phyloP scores from a whole-genome alignment of 768 basidiomycete species.

The Mrakia hoshinonis region DNA sequence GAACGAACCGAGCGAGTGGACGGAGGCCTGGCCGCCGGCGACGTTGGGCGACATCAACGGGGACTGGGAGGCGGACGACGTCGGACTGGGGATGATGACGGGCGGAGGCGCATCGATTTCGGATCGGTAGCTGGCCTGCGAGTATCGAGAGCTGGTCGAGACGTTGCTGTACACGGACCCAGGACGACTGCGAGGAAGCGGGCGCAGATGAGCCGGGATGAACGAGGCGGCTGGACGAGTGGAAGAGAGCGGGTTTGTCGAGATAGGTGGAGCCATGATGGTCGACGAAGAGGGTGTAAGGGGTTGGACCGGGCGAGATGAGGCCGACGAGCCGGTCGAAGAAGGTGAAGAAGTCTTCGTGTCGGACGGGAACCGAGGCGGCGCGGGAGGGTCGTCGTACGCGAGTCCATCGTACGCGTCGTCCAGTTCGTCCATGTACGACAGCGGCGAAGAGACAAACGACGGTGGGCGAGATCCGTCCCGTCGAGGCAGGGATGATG shows the following conservation, averaged over 20 bases:
- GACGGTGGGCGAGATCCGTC: not conserved
- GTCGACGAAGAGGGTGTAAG: not conserved
- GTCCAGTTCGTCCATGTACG: conserved; percentile 3
- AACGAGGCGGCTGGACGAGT: not conserved
- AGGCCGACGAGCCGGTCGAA: not conserved
- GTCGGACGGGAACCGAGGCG: not conserved
- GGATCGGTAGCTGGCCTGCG: conserved; percentile 19
- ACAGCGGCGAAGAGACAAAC: not conserved
- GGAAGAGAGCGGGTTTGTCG: not conserved
- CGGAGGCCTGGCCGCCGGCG: not conserved
- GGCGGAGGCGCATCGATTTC: conserved; percentile 21
- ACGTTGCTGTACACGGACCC: conserved; percentile 13
- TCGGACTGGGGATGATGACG: not conserved
- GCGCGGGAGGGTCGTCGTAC: conserved; percentile 11
- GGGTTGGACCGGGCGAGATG: not conserved
- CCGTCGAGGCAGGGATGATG: not conserved
- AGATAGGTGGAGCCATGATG: not conserved
- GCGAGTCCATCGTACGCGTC: conserved; percentile 23
- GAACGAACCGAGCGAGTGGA: not conserved
- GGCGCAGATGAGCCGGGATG: conserved; percentile 1
- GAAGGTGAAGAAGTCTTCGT: not conserved
- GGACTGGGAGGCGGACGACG: not conserved
- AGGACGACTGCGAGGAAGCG: conserved; percentile 1
- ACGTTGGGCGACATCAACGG: not conserved
- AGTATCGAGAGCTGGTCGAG: conserved; percentile 18